Percentiles rank a stretch among this genome's conserved stretches.
Evolutionary conservation across 2,329 filamentous ascomycete genomes (phyloP).

Genomic region (Rachicladosporium sp.): DNA sequence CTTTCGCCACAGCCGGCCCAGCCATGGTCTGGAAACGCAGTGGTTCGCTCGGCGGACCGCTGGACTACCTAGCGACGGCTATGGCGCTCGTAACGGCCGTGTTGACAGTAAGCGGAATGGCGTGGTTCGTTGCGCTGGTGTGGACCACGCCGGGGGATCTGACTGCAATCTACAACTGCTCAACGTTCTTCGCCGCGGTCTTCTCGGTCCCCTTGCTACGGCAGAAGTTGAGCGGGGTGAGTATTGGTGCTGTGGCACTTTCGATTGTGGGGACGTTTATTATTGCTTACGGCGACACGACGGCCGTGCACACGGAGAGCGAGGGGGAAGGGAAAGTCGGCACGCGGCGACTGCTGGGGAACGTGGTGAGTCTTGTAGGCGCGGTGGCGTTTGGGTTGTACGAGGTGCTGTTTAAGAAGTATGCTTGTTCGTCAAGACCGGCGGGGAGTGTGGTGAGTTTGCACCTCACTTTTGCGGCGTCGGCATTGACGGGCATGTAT

Average conservation of each 20-base stretch:
- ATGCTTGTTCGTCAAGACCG: slow-evolving; percentile 19
- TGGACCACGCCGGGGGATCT: slow-evolving; percentile 23
- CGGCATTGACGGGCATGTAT: slow-evolving; percentile 21
- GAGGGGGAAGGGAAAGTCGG: slow-evolving; percentile 12
- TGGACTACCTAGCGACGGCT: slow-evolving; percentile 19
- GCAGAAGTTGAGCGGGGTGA: slow-evolving; percentile 17
- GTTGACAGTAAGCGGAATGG: slow-evolving; percentile 18
- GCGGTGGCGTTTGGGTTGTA: slow-evolving; percentile 23
- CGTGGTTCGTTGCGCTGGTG: slow-evolving; percentile 20
- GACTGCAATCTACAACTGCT: slow-evolving; percentile 24
- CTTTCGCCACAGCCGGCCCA: slow-evolving; percentile 16
- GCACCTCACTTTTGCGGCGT: slow-evolving; percentile 19
- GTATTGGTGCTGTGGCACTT: slow-evolving; percentile 18
- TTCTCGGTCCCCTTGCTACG: slow-evolving; percentile 21
- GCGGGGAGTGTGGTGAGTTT: slow-evolving; percentile 15
- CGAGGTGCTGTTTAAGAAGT: slow-evolving; percentile 25
- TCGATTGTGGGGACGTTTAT: slow-evolving; percentile 21
- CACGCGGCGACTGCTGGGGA: slow-evolving; percentile 17
- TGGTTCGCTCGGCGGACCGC: slow-evolving; percentile 15
- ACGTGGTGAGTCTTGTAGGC: slow-evolving; percentile 19
- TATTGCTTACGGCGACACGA: slow-evolving; percentile 23
- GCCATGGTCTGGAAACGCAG: slow-evolving; percentile 14
- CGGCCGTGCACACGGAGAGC: slow-evolving; percentile 11
- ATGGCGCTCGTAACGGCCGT: slow-evolving; percentile 20
- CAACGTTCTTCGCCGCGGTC: slow-evolving; percentile 23